These are phyloP conservation scores for Tetragonia tetragonoides DNA, from an alignment of 148 eudicot species.

Conservation along the genomic window DNA sequence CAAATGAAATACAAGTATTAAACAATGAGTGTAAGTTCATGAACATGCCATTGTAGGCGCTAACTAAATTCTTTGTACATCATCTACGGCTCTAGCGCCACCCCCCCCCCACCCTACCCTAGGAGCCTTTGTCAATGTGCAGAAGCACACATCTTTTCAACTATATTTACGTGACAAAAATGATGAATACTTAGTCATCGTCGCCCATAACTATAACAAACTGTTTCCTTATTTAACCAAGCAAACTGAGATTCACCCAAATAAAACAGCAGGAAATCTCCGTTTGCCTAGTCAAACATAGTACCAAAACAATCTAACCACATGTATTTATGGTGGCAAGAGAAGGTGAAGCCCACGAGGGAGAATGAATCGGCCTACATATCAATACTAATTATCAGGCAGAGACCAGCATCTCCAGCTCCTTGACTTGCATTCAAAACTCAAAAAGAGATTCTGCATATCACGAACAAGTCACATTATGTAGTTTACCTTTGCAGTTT, in stretches of 20 bases:
- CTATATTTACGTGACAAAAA: conserved; percentile 23
- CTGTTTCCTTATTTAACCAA: conserved; percentile 17
- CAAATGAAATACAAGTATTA: neutral
- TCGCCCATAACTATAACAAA: neutral
- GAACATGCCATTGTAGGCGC: neutral
- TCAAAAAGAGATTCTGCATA: conserved; percentile 2
- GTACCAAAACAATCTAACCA: neutral
- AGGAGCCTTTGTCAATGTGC: conserved; percentile 6
- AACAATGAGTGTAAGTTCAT: neutral
- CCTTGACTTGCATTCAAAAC: conserved; percentile 2
- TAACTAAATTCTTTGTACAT: conserved; percentile 30
- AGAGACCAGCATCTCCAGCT: neutral
- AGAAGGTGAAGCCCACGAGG: neutral
- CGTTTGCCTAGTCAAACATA: conserved; percentile 31
- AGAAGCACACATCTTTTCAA: conserved; percentile 14
- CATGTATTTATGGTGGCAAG: neutral
- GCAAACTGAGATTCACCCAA: conserved; percentile 40
- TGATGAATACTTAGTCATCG: neutral
- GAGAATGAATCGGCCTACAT: neutral
- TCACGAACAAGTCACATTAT: neutral
- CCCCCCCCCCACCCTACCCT: too few relatives aligned
- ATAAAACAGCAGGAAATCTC: conserved; percentile 44
- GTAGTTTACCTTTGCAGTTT: neutral
- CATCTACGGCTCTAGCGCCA: conserved; percentile 15
- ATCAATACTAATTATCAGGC: conserved; percentile 15